Conservation (phyloP, 148 eudicot genomes). For the Diospyros lotus region DNA sequence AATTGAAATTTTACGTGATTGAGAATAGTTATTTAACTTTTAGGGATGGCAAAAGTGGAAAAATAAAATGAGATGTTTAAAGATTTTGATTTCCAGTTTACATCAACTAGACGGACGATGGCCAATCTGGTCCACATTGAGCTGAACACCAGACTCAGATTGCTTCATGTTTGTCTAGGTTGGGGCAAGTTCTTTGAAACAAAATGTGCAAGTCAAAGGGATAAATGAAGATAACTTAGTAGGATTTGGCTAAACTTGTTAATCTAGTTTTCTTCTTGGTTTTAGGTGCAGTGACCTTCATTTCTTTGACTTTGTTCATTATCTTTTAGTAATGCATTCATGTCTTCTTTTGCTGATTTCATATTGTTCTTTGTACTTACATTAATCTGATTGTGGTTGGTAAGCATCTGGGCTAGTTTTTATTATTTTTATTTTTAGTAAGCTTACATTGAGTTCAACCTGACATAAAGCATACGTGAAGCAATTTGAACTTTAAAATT, state of each 20-base stretch:
- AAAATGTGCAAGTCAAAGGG: not conserved
- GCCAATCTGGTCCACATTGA: not conserved
- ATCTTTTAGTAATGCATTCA: not conserved
- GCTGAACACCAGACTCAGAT: not conserved
- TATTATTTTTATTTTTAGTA: no score
- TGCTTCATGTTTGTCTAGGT: not conserved
- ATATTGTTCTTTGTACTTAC: not conserved
- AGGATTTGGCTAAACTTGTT: not conserved
- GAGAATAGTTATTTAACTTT: constrained; percentile 1
- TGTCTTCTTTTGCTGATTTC: not conserved
- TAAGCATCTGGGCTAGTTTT: not conserved
- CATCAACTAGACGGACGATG: not conserved
- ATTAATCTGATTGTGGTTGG: not conserved
- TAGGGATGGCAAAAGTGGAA: not conserved
- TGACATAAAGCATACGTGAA: no score
- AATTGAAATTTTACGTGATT: not conserved
- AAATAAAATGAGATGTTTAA: not conserved
- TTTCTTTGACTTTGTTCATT: not conserved
- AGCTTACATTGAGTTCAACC: no score
- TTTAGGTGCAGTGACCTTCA: not conserved
- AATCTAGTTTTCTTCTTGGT: not conserved
- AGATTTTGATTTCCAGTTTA: not conserved
- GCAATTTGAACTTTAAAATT: not conserved
- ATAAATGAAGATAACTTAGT: not conserved
- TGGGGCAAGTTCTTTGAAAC: not conserved